phyloP scores from a whole-genome alignment of 208 protist species.

The Acanthamoeba castellanii region DNA sequence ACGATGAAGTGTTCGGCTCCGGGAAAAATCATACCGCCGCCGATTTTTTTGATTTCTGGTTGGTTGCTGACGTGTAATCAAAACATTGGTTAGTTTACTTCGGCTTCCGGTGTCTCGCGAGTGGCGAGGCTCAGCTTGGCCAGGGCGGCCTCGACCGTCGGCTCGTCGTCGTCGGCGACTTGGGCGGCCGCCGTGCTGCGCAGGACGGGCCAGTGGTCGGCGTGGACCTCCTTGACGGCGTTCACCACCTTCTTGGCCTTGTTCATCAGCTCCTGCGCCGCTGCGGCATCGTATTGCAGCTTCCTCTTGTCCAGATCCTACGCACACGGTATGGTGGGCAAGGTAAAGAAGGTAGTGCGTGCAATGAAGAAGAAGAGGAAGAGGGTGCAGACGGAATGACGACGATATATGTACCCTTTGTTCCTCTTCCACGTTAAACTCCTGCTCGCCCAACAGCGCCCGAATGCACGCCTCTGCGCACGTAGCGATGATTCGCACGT shows the following conservation, averaged over 20 bases:
- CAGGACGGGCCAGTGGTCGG: conserved; percentile 6
- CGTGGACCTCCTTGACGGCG: background rate
- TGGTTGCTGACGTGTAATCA: conserved; percentile 36
- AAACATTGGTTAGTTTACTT: background rate
- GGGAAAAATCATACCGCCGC: conserved; percentile 7
- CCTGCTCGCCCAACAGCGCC: conserved; percentile 51
- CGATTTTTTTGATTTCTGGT: conserved; percentile 21
- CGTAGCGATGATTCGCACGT: conserved; percentile 57
- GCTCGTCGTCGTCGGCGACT: background rate
- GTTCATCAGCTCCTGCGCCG: background rate
- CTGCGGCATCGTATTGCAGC: background rate
- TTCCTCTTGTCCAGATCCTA: conserved; percentile 35
- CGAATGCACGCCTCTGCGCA: conserved; percentile 36
- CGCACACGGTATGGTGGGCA: background rate
- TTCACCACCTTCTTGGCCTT: background rate
- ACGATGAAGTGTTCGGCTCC: background rate
- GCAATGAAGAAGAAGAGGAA: background rate
- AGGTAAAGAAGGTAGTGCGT: background rate
- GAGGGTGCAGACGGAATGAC: background rate
- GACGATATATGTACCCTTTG: background rate
- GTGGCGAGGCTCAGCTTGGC: background rate
- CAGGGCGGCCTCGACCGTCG: background rate
- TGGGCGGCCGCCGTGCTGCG: background rate
- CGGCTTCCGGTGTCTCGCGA: background rate
- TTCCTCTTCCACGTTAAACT: conserved; percentile 62